These are phyloP conservation scores for Paxillus rubicundulus DNA, from an alignment of 768 basidiomycete species.

Conservation along the genomic window DNA sequence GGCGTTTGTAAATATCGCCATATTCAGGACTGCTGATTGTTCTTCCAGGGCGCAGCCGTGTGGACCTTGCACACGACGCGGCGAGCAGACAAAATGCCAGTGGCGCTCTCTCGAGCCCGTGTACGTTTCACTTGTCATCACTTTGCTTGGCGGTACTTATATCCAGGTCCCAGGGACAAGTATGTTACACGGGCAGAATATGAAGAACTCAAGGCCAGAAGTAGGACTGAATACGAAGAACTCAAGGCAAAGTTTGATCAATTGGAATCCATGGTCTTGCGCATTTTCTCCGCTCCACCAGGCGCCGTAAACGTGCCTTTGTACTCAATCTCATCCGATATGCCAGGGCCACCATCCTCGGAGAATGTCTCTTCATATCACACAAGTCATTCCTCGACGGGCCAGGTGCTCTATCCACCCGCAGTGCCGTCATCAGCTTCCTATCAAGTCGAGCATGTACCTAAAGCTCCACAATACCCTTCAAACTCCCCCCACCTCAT, in stretches of 20 bases:
- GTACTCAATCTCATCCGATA: constrained; percentile 30
- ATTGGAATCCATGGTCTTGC: constrained; percentile 55
- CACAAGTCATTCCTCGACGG: constrained; percentile 23
- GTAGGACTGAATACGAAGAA: constrained; percentile 41
- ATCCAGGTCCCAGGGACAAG: constrained; percentile 55
- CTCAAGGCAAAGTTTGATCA: constrained; percentile 63
- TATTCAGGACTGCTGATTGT: constrained; percentile 22
- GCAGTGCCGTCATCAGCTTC: constrained; percentile 18
- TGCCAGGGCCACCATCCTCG: constrained; percentile 26
- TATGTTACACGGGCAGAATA: constrained; percentile 77
- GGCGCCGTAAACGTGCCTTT: constrained; percentile 28
- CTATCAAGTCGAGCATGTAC: constrained; percentile 24
- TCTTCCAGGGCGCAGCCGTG: constrained; percentile 69
- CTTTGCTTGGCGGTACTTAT: constrained; percentile 10
- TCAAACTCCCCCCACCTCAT: constrained; percentile 27
- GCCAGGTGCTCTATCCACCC: constrained; percentile 26
- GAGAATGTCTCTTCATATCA: constrained; percentile 28
- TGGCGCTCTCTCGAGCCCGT: constrained; percentile 83
- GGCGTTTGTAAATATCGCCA: constrained; percentile 16
- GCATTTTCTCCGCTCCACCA: constrained; percentile 29
- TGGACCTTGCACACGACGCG: constrained; percentile 74
- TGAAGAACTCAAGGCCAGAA: constrained; percentile 66
- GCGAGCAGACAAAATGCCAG: constrained; percentile 77
- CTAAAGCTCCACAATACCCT: constrained; percentile 27
- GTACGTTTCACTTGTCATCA: constrained; percentile 42